Evolutionary conservation across 257 asterid genomes (phyloP), one percentile per base, ranked within the genome.

Genomic region (Jasminum sambac): DNA sequence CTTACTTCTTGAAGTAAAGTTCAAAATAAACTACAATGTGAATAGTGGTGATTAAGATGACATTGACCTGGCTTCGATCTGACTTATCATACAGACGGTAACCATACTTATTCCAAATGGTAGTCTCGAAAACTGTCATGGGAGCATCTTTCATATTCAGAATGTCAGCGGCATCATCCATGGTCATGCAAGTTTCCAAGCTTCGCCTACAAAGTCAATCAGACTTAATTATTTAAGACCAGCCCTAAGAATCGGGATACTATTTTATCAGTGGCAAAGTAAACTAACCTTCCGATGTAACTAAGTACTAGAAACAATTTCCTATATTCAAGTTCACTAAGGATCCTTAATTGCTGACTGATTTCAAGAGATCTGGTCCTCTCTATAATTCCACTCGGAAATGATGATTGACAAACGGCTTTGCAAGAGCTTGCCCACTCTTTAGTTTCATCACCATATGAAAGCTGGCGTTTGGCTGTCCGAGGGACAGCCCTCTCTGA

Each of bases 221-320:
- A n/a, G 14, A 25, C 67, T 64, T 34, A 38, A 41, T 34, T 24
- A 41, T 23, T 44, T 72, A 73, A 55, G 60, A 34, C 39, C 19
- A 70, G 40, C 52, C n/a, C 21, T 50, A 64, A 5, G 62, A 44
- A 61, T 36, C 23, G 34, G 41, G 24, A 67, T 67, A 24, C 65
- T 40, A 55, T 42, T 39, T 48, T 23, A 58, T 36, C 52, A 58
- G 17, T 30, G 36, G 72, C 25, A 63, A 64, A 69, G 5, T 12
- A 69, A 66, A 75, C 82, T 79, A 72, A 92, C 98, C 84, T 80
- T 76, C 86, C 86, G 48, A 69, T 76, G 84, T 90, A 92, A 78
- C 89, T 85, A 34, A 87, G 75, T 67, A 92, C 64, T 78, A 92
- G 41, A 81, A 89, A 92, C 36, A 86, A 75, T 70, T 73, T 89